Percentiles rank a stretch among this genome's conserved stretches.
Conservation (phyloP, 192 early-diverging fungal species). For the Linnemannia elongata region DNA sequence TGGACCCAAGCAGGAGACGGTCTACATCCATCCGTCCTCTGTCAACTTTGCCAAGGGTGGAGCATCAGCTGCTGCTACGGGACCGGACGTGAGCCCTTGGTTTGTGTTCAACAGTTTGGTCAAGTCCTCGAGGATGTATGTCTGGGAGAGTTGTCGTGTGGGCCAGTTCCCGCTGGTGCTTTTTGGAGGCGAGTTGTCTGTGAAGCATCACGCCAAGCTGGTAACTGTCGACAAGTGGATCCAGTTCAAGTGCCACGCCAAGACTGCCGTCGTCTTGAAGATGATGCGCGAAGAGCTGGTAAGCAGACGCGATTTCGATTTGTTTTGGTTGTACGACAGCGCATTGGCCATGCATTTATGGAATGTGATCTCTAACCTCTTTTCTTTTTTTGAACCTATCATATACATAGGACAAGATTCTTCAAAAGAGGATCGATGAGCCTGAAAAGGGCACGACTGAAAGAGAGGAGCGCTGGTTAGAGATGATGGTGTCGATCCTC, state of each 20-base stretch:
- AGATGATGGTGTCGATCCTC: slow-evolving; percentile 51
- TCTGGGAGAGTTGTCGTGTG: slow-evolving; percentile 65
- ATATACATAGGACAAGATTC: slow-evolving; percentile 43
- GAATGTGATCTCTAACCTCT: background rate
- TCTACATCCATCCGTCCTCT: slow-evolving; percentile 89
- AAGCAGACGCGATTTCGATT: background rate
- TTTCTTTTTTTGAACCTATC: background rate
- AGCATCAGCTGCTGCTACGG: slow-evolving; percentile 12
- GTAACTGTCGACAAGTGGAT: slow-evolving; percentile 67
- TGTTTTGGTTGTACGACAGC: background rate
- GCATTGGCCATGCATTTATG: background rate
- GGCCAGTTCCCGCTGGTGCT: slow-evolving; percentile 60
- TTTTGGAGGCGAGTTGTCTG: slow-evolving; percentile 62
- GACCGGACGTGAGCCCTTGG: slow-evolving; percentile 45
- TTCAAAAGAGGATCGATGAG: slow-evolving; percentile 53
- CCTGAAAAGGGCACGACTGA: slow-evolving; percentile 46
- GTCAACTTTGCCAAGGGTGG: slow-evolving; percentile 65
- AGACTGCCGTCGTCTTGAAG: slow-evolving; percentile 66
- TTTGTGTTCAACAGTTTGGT: slow-evolving; percentile 69
- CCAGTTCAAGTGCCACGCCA: slow-evolving; percentile 65
- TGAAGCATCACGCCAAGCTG: slow-evolving; percentile 62
- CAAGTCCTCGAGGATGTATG: slow-evolving; percentile 61
- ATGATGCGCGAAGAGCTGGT: slow-evolving; percentile 65
- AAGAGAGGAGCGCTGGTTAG: slow-evolving; percentile 46
- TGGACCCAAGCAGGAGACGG: slow-evolving; percentile 56